Evolutionary conservation across 371 early-diverging fungal genomes (phyloP), one percentile per base, ranked within the genome.

Genomic region (Entomophthora muscae): DNA sequence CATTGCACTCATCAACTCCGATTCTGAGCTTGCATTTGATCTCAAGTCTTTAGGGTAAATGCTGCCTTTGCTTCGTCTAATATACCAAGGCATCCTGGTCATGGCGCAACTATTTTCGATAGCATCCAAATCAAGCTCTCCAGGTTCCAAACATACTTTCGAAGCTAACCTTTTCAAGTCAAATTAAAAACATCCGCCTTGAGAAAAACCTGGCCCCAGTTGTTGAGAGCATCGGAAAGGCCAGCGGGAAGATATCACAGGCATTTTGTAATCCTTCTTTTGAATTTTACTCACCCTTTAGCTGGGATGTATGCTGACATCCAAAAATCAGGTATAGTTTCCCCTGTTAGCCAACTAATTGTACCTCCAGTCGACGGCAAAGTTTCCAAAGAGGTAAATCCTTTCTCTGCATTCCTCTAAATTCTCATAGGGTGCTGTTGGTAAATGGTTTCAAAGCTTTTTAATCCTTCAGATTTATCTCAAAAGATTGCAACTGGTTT

Each of bases 31-130:
- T 23, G 23, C 12, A 12, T 23, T 21, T 10, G 55, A 55, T 21
- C 12, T 23, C 26, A 26, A 12, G 21, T 10, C 12, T 55, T 23
- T 55, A 23, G 55, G 55, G 55, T 55, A 55, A 12, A 23, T 21
- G 10, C 10, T 55, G 26, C 26, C 12, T 55, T 10, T 21, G 26
- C 12, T 22, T 55, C 7, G 10, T 55, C 26, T 55, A 29, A 57
- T 57, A 0, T 28, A 2, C 30, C 5, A 7, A 61, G 33, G 7
- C 61, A 61, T 24, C 61, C 61, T 33, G 51, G 61, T 51, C 61
- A 61, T 51, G 61, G 61, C 10, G 61, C 61, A 17, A 61, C 61
- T 51, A 21, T 61, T 13, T 22, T 61, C 10, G 61, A 61, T 61
- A n/a, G 5, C 27, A 32, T 61, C 22, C 27, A 13, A 12, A 32